A percentile compares a stretch with the other conserved stretches of the same genome.
Evolutionary conservation across 768 basidiomycete species (phyloP).

Genomic region (Clavaria fumosa): DNA sequence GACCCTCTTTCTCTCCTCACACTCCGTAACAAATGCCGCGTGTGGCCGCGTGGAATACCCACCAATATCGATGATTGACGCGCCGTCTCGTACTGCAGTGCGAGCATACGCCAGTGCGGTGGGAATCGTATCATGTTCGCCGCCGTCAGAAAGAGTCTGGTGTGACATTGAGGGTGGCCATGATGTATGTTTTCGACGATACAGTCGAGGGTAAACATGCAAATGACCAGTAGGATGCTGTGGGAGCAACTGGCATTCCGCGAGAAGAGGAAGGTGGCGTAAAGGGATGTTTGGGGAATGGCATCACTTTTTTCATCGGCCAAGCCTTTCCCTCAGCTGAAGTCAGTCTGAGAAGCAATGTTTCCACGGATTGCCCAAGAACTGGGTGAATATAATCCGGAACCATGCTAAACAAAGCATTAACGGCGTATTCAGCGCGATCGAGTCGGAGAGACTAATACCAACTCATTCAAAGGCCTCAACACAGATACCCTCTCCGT

Average conservation of each 20-base stretch:
- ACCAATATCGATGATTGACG: slow-evolving; percentile 79
- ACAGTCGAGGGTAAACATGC: slow-evolving; percentile 11
- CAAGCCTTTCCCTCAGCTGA: slow-evolving; percentile 19
- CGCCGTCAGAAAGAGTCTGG: slow-evolving; percentile 96
- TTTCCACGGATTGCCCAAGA: slow-evolving; percentile 28
- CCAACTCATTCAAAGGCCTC: slow-evolving; percentile 76
- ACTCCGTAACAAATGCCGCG: slow-evolving; percentile 43
- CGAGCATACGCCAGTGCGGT: slow-evolving; percentile 39
- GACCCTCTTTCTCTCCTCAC: slow-evolving; percentile 63
- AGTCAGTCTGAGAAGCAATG: slow-evolving; percentile 24
- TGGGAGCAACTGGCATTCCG: slow-evolving; percentile 33
- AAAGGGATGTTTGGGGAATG: slow-evolving; percentile 49
- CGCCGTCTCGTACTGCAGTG: slow-evolving; percentile 37
- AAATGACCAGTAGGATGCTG: slow-evolving; percentile 36
- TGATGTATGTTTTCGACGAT: slow-evolving; percentile 42
- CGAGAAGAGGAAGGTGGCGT: slow-evolving; percentile 14
- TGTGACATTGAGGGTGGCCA: slow-evolving; percentile 87
- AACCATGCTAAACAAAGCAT: slow-evolving; percentile 44
- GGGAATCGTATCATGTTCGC: slow-evolving; percentile 33
- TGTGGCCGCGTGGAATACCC: slow-evolving; percentile 88
- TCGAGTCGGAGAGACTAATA: slow-evolving; percentile 10
- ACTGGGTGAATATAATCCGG: slow-evolving; percentile 58
- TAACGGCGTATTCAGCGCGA: neutral
- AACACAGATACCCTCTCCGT: slow-evolving; percentile 86
- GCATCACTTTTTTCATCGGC: slow-evolving; percentile 58